Percentiles rank a stretch among this genome's conserved stretches.
Conservation (phyloP, 768 basidiomycete species). For the Trichaptum fuscoviolaceum region DNA sequence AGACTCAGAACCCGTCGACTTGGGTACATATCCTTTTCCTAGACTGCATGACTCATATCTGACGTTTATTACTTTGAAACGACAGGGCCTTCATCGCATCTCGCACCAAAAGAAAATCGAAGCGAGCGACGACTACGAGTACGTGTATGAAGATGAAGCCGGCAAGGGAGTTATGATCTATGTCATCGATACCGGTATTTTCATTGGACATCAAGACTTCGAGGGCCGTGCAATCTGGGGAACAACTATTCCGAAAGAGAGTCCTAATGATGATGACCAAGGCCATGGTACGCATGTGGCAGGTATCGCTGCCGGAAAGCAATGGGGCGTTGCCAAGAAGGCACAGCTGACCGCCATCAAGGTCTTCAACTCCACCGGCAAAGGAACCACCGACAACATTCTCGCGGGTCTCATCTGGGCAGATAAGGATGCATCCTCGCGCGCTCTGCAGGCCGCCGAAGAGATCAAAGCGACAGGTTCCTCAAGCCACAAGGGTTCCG, state of each 20-base stretch:
- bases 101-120: constrained; percentile 76
- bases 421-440: constrained; percentile 42
- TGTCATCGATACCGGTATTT: constrained; percentile 86
- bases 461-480: constrained; percentile 73
- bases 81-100: constrained; percentile 89
- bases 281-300: constrained; percentile 96
- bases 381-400: constrained; percentile 93
- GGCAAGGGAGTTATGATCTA: constrained; percentile 94
- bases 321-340: constrained; percentile 94
- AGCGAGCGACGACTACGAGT: constrained; percentile 80
- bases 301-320: constrained; percentile 88
- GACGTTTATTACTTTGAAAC: background rate
- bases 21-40: constrained; percentile 61
- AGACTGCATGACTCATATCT: constrained; percentile 10
- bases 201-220: constrained; percentile 79
- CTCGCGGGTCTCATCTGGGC: constrained; percentile 86
- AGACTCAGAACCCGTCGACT: constrained; percentile 61
- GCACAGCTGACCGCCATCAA: constrained; percentile 89
- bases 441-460: constrained; percentile 53
- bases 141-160: constrained; percentile 60
- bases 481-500: constrained; percentile 87
- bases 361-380: constrained; percentile 93
- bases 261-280: constrained; percentile 86
- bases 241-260: constrained; percentile 80
- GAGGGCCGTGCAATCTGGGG: constrained; percentile 91